These are phyloP conservation scores for Rhodotorula toruloides DNA, from an alignment of 768 basidiomycete species.

Conservation along the genomic window DNA sequence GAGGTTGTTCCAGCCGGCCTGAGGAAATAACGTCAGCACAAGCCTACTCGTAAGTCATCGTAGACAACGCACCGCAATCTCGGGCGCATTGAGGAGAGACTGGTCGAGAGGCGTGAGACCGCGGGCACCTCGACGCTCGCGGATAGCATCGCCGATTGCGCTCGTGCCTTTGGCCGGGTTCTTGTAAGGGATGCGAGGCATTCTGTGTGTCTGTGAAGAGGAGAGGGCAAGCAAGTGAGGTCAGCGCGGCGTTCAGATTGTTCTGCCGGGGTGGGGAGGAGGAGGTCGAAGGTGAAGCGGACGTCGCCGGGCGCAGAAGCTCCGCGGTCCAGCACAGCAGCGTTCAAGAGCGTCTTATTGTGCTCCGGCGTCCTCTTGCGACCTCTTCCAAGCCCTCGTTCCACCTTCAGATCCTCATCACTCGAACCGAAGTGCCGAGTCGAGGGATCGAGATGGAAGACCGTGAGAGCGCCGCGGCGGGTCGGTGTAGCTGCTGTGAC, in stretches of 20 bases:
- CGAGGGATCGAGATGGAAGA: too few species aligned
- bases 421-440: too few species aligned
- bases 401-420: too few species aligned
- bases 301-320: too few species aligned
- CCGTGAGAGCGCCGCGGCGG: too few species aligned
- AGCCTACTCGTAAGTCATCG: too few species aligned
- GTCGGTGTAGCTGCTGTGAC: too few species aligned
- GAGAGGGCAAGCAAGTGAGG: neutral
- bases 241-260: too few species aligned
- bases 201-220: neutral
- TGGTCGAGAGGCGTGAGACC: conserved; percentile 46
- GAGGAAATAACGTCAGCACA: neutral
- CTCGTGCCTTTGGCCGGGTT: conserved; percentile 38
- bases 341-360: too few species aligned
- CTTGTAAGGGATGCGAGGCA: conserved; percentile 44
- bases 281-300: neutral
- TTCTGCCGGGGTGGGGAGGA: neutral
- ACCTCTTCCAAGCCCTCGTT: too few species aligned
- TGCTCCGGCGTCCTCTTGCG: too few species aligned
- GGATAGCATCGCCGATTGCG: conserved; percentile 43
- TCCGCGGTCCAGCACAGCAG: too few species aligned
- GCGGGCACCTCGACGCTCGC: conserved; percentile 43
- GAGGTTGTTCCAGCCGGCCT: conserved; percentile 46
- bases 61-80: conserved; percentile 37
- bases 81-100: conserved; percentile 45